Percentiles rank a stretch among this genome's conserved stretches.
Conservation (phyloP, 192 early-diverging fungal species). For the Backusella sp. region DNA sequence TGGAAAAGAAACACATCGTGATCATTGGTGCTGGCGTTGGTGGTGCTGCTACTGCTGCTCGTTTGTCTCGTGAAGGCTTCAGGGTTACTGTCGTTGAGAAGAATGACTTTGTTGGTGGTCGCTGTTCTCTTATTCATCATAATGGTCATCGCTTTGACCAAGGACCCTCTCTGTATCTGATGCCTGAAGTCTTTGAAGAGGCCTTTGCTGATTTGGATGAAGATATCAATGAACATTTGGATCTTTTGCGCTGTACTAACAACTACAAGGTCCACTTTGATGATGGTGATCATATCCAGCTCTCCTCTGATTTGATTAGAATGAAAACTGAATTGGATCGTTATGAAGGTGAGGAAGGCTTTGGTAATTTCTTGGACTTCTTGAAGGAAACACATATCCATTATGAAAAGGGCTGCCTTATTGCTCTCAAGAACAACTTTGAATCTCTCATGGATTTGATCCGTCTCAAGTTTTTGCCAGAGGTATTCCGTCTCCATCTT, state of each 20-base stretch:
- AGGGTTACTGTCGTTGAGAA: conserved; percentile 49
- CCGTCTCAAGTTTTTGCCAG: conserved; percentile 38
- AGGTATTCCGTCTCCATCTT: conserved; percentile 44
- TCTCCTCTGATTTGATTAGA: conserved; percentile 46
- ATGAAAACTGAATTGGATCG: conserved; percentile 54
- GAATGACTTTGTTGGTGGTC: conserved; percentile 50
- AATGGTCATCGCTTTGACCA: conserved; percentile 58
- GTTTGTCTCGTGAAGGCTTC: conserved; percentile 42
- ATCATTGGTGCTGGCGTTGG: conserved; percentile 57
- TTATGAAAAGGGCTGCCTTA: conserved; percentile 42
- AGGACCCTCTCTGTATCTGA: conserved; percentile 57
- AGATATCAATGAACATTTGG: conserved; percentile 42
- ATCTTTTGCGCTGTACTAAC: conserved; percentile 45
- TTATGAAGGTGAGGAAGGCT: conserved; percentile 40
- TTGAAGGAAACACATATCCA: conserved; percentile 48
- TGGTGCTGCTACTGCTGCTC: conserved; percentile 52
- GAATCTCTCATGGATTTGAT: conserved; percentile 42
- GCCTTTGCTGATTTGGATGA: conserved; percentile 49
- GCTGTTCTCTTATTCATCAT: conserved; percentile 50
- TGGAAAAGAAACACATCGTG: conserved; percentile 41
- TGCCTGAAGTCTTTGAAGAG: conserved; percentile 52
- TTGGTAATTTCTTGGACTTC: conserved; percentile 40
- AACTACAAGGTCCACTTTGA: conserved; percentile 58
- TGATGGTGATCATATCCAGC: conserved; percentile 43
- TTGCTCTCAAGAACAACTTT: conserved; percentile 51